Evolutionary conservation across 2,329 filamentous ascomycete genomes (phyloP), one percentile per base, ranked within the genome.

Genomic region (Ascochyta pisi): DNA sequence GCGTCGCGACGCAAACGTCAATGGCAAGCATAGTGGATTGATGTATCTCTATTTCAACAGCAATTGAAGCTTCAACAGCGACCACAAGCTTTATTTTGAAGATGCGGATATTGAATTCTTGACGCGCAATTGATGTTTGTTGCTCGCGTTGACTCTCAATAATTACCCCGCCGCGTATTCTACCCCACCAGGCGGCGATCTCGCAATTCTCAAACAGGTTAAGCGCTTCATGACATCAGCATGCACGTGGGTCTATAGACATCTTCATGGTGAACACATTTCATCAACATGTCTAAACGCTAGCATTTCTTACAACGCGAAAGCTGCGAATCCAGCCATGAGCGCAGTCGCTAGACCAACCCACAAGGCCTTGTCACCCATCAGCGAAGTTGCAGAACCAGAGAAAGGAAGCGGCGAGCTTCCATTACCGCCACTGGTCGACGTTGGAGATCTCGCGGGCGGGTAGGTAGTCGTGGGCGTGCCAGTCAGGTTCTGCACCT

Each of bases 401-500:
- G 66, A 52, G 54, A 65, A 66, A 12, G 39, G 12, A 19, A 23
- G 16, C 9, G 56, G 50, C 19, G 47, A 34, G 42, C 26, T 52
- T 41, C 39, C 45, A 23, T 57, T 48, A 33, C 44, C 45, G n/a
- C 31, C 33, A 16, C 47, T 43, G n/a, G 42, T 51, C 13, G 53
- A 46, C 12, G 53, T 56, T 22, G 53, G 53, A 16, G 53, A 47
- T 27, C 53, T 51, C 16, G 53, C 47, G 19, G 64, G 61, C n/a
- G 66, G 66, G 27, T 63, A 70, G 4, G 57, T 65, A 26, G 55
- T 63, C 23, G 62, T 65, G 15, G 65, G 50, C 4, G 55, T 62
- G 3, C 62, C 68, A 7, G 59, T 67, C 39, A 65, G 26, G 44
- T 76, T 73, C 35, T 72, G 62, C n/a, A 76, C 75, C 31, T 60